Base-by-base conservation (phyloP, 495 filamentous ascomycete species). In the Podospora tetraspora region DNA sequence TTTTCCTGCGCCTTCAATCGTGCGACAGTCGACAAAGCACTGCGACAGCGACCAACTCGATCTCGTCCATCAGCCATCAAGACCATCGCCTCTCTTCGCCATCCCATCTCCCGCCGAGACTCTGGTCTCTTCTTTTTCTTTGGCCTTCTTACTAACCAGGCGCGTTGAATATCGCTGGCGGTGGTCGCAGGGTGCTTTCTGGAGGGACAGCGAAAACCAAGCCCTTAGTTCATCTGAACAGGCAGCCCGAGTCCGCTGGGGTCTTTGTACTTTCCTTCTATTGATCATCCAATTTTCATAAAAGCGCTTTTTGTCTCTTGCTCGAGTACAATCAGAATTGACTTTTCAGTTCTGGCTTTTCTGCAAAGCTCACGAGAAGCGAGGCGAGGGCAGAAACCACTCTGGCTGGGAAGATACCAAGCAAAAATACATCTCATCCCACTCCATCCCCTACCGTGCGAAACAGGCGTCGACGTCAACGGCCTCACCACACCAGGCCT, bases 241-340 rank as follows among this genome's bases (percentile, higher is more conserved):
- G 72, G 65, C 70, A 69, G 70, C 70, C 70, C 69, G 60, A 67
- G 62, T 66, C 70, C 64, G 68, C 70, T 69, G 72, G 76, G 64
- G 66, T 70, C 76, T 78, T 79, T 79, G 77, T 79, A 79, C 73
- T 79, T 75, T 77, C 73, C 69, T 78, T 66, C 64, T 72, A 70
- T 72, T 70, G 67, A 65, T 73, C 69, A 66, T 71, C 71, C 70
- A 72, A 66, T 66, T 63, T 81, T 80, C 69, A 73, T 71, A 72
- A 73, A 75, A 67, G 68, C 66, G 62, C 72, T 73, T 75, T 75
- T 72, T 77, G 74, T 77, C 74, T 76, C 76, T 76, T 83, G 43
- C 43, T 77, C 77, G 81, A 79, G 80, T 80, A 82, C 81, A 85
- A 81, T 83, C 84, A 85, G 79, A 86, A 85, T 86, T 86, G 83